phyloP scores from a whole-genome alignment of 257 asterid genomes.

The Ligustrum vulgare region DNA sequence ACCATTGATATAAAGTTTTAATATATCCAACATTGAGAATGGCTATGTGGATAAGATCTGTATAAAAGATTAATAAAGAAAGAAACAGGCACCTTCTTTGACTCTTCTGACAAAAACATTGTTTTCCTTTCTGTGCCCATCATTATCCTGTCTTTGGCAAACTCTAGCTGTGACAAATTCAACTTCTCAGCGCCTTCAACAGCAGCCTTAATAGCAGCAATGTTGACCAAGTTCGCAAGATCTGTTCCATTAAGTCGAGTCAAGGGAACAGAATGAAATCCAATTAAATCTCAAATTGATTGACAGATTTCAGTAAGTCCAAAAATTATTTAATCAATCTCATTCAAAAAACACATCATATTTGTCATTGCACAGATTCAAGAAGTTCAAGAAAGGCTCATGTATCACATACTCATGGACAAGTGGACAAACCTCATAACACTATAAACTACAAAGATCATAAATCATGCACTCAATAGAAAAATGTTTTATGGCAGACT shows the following conservation, averaged over 20 bases:
- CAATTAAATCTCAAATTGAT: not conserved
- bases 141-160: constrained; percentile 93
- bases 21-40: not conserved
- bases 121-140: constrained; percentile 99
- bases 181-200: constrained; percentile 96
- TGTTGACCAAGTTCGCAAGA: constrained; percentile 87
- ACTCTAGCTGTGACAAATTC: constrained; percentile 76
- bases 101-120: constrained; percentile 89
- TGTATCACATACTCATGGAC: not conserved
- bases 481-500: not conserved
- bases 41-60: not conserved
- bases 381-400: not conserved
- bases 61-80: not conserved
- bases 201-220: constrained; percentile 97
- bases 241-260: constrained; percentile 42
- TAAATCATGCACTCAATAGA: not conserved
- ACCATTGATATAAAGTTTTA: not conserved
- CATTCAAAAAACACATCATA: not conserved
- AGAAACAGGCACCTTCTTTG: constrained; percentile 65
- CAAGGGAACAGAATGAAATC: constrained; percentile 22
- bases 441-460: not conserved
- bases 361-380: not conserved
- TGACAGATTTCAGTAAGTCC: not conserved
- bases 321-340: not conserved
- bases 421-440: not conserved